Percentiles rank a stretch among this genome's conserved stretches.
These are phyloP conservation scores for Fistulinella prunicolor DNA, from an alignment of 768 basidiomycete genomes.

Conservation along the genomic window DNA sequence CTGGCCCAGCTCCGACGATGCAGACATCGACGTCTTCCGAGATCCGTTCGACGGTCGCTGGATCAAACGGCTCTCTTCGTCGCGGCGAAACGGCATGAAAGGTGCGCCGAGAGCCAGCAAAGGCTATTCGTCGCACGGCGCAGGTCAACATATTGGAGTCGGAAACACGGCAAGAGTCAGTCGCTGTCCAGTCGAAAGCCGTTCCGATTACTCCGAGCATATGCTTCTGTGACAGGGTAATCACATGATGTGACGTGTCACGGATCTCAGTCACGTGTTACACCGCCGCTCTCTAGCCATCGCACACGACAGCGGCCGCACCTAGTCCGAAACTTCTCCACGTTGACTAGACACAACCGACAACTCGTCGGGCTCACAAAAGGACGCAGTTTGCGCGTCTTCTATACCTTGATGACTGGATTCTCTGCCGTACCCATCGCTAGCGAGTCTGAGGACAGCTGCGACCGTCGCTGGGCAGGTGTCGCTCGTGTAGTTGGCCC, in stretches of 20 bases:
- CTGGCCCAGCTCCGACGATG: constrained; percentile 96
- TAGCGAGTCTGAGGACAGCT: constrained; percentile 39
- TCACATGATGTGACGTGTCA: too few relatives aligned
- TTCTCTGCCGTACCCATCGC: constrained; percentile 46
- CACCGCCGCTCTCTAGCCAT: too few relatives aligned
- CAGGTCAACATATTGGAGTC: constrained; percentile 6
- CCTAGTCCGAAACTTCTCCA: not conserved
- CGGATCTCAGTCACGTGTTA: too few relatives aligned
- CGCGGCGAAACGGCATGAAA: constrained; percentile 16
- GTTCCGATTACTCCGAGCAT: too few relatives aligned
- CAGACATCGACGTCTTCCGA: constrained; percentile 94
- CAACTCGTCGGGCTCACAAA: not conserved
- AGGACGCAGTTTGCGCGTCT: too few relatives aligned
- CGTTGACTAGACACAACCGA: not conserved
- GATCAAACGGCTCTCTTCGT: constrained; percentile 44
- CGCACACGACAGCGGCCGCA: too few relatives aligned
- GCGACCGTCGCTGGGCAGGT: constrained; percentile 45
- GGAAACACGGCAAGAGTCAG: too few relatives aligned
- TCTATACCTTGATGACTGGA: constrained; percentile 55
- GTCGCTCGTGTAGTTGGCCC: constrained; percentile 65
- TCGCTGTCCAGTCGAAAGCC: too few relatives aligned
- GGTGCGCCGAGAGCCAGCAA: constrained; percentile 8
- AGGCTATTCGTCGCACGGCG: constrained; percentile 3
- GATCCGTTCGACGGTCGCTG: constrained; percentile 69
- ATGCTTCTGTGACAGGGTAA: too few relatives aligned